Evolutionary conservation across 2,329 filamentous ascomycete species (phyloP).

Genomic region (Pseudogymnoascus sp.): DNA sequence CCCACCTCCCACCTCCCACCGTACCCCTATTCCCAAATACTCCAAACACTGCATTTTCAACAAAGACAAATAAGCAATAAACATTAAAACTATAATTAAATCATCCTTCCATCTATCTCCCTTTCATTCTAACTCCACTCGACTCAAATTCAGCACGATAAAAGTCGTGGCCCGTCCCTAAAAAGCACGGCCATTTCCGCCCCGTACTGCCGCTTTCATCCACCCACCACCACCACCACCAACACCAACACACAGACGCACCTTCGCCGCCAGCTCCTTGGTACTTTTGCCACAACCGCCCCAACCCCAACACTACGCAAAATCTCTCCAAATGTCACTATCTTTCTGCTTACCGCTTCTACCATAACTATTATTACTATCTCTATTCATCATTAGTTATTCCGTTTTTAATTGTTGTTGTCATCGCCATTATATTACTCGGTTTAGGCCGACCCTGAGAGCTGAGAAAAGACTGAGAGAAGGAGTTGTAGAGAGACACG

Average conservation of each 20-base stretch:
- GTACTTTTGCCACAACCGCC: slow-evolving; percentile 3
- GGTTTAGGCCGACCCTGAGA: not conserved
- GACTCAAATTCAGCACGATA: not conserved
- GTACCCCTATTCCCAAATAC: not conserved
- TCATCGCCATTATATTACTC: not conserved
- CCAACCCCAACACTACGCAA: not conserved
- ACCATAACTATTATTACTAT: not conserved
- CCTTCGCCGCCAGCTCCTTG: not conserved
- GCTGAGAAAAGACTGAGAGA: not conserved
- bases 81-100: not conserved
- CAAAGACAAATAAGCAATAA: not conserved
- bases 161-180: not conserved
- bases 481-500: not conserved
- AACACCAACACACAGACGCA: slow-evolving; percentile 4
- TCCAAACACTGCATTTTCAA: not conserved
- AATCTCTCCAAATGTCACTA: not conserved
- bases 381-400: not conserved
- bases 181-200: slow-evolving; percentile 6
- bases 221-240: too few relatives aligned
- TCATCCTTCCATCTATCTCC: not conserved
- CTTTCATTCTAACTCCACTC: not conserved
- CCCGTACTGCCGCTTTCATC: slow-evolving; percentile 7
- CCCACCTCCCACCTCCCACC: not conserved
- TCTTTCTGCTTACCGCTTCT: not conserved
- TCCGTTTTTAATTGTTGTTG: not conserved